Conservation (phyloP, 2,329 filamentous ascomycete species). For the Tolypocladium amazonense region DNA sequence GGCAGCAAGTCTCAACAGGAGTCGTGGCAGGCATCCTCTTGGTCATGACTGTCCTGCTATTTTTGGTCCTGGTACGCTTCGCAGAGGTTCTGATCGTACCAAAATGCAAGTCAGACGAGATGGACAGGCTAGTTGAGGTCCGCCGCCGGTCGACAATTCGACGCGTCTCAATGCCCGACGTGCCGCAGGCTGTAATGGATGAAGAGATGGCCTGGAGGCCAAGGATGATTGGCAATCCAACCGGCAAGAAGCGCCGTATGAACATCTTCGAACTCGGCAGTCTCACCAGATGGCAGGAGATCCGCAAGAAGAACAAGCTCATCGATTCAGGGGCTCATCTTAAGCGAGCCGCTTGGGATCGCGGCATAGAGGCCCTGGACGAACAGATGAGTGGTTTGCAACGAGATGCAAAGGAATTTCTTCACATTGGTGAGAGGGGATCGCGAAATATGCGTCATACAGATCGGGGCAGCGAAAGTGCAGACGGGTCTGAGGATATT, state of each 20-base stretch:
- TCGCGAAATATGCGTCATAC: constrained; percentile 14
- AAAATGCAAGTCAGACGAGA: constrained; percentile 42
- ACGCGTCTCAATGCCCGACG: constrained; percentile 29
- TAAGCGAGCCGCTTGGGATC: constrained; percentile 23
- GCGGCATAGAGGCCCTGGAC: constrained; percentile 25
- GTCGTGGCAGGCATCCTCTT: constrained; percentile 59
- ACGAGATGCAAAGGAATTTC: constrained; percentile 20
- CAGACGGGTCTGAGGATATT: constrained; percentile 18
- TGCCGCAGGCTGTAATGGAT: constrained; percentile 28
- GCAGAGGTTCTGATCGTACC: constrained; percentile 60
- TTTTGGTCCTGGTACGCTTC: constrained; percentile 53
- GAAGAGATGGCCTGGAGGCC: constrained; percentile 56
- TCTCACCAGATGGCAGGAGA: constrained; percentile 63
- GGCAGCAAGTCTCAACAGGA: constrained; percentile 57
- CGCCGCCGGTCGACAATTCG: constrained; percentile 37
- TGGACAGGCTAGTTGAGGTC: constrained; percentile 39
- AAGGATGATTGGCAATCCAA: constrained; percentile 61
- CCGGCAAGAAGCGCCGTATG: constrained; percentile 57
- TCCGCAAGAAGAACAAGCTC: constrained; percentile 48
- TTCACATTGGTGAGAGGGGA: constrained; percentile 13
- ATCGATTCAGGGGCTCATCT: constrained; percentile 33
- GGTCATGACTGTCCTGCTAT: constrained; percentile 51
- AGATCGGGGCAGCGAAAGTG: constrained; percentile 16
- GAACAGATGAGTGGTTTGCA: constrained; percentile 24
- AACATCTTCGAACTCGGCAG: constrained; percentile 60